A percentile compares a stretch with the other conserved stretches of the same genome.
Evolutionary conservation across 1,139 yeast genomes (phyloP).

Genomic region (Yamadazyma epiphylla): DNA sequence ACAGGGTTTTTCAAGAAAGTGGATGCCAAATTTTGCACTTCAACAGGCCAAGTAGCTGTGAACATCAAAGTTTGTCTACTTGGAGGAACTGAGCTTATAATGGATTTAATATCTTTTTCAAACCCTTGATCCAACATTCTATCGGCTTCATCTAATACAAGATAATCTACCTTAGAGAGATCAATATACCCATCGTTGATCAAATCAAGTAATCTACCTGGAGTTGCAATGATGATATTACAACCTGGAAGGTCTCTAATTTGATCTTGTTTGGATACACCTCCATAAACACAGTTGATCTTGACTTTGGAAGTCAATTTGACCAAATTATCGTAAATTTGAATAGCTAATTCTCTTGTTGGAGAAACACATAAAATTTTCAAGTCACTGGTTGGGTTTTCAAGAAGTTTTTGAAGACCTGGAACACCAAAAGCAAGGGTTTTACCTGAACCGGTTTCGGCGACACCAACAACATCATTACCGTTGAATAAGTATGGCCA

Average conservation of each 20-base stretch:
- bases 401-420: slow-evolving; percentile 70
- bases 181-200: slow-evolving; percentile 84
- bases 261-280: slow-evolving; percentile 95
- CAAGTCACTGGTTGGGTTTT: slow-evolving; percentile 46
- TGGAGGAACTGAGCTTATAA: slow-evolving; percentile 53
- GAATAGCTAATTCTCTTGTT: slow-evolving; percentile 95
- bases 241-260: slow-evolving; percentile 56
- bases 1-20: slow-evolving; percentile 84
- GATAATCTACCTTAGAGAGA: slow-evolving; percentile 63
- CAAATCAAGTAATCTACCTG: slow-evolving; percentile 91
- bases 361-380: slow-evolving; percentile 89
- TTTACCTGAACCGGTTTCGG: slow-evolving; percentile 96
- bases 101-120: slow-evolving; percentile 89
- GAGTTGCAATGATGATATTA: slow-evolving; percentile 90
- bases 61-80: slow-evolving; percentile 82
- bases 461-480: slow-evolving; percentile 92
- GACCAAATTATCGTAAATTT: slow-evolving; percentile 80
- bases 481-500: slow-evolving; percentile 89
- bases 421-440: slow-evolving; percentile 98
- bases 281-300: slow-evolving; percentile 92
- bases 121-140: slow-evolving; percentile 96
- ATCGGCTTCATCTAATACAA: slow-evolving; percentile 96
- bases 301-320: slow-evolving; percentile 62
- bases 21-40: slow-evolving; percentile 87
- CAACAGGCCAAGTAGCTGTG: slow-evolving; percentile 88